These are phyloP conservation scores for Wickerhamomyces alni DNA, from an alignment of 805 yeast genomes.

Conservation along the genomic window DNA sequence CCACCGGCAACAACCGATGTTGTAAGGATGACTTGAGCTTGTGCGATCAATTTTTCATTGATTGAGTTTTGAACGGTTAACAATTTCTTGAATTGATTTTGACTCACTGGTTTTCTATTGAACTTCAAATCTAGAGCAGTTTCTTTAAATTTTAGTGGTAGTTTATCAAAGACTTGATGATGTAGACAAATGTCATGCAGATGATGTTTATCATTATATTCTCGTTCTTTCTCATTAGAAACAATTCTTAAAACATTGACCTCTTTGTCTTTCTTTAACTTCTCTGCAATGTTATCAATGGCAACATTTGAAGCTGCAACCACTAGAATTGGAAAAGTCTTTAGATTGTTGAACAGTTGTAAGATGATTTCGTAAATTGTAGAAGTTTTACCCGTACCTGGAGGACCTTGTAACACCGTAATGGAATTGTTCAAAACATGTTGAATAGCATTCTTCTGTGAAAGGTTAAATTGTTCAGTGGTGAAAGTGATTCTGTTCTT, in stretches of 20 bases:
- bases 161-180: slow-evolving; percentile 45
- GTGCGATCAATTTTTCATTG: slow-evolving; percentile 46
- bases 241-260: slow-evolving; percentile 50
- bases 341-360: slow-evolving; percentile 47
- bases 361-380: slow-evolving; percentile 59
- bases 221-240: slow-evolving; percentile 54
- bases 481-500: slow-evolving; percentile 46
- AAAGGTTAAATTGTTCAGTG: slow-evolving; percentile 45
- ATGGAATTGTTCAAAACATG: slow-evolving; percentile 26
- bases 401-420: slow-evolving; percentile 70
- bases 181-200: slow-evolving; percentile 58
- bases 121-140: slow-evolving; percentile 37
- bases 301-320: slow-evolving; percentile 77
- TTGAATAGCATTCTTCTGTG: slow-evolving; percentile 46
- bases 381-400: slow-evolving; percentile 78
- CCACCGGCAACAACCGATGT: slow-evolving; percentile 74
- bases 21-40: slow-evolving; percentile 65
- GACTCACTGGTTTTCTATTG: slow-evolving; percentile 37
- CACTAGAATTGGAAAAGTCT: slow-evolving; percentile 59
- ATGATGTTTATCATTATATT: slow-evolving; percentile 52
- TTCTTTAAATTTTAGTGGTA: slow-evolving; percentile 40
- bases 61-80: slow-evolving; percentile 38
- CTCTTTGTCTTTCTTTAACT: slow-evolving; percentile 45
- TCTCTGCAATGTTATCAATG: slow-evolving; percentile 71
- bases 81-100: slow-evolving; percentile 44